Conservation (phyloP, 768 basidiomycete species). For the Nevesoporus exiguus region DNA sequence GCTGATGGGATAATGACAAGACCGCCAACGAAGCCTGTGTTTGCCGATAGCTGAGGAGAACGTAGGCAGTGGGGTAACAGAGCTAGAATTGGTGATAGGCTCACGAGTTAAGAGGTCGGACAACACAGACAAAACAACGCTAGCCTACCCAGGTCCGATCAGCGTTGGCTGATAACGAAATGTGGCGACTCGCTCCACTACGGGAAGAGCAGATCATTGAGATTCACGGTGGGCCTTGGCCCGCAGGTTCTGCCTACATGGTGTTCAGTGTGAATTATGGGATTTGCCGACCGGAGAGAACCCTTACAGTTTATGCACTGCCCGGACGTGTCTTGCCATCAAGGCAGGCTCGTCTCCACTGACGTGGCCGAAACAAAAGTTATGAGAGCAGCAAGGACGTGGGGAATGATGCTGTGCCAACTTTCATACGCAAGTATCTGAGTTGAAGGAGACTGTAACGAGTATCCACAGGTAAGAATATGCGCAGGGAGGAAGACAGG, state of each 20-base stretch:
- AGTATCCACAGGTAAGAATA: neutral
- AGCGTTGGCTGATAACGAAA: neutral
- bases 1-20: slow-evolving; percentile 36
- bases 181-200: neutral
- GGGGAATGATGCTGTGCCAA: neutral
- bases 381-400: neutral
- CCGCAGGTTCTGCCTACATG: neutral
- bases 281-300: neutral
- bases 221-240: neutral
- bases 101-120: no score
- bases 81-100: neutral
- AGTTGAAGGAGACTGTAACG: neutral
- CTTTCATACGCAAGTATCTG: neutral
- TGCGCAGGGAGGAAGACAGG: neutral
- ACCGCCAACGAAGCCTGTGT: slow-evolving; percentile 8
- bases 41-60: neutral
- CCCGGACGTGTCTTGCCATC: slow-evolving; percentile 5
- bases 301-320: neutral
- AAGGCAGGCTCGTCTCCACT: neutral
- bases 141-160: neutral
- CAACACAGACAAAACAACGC: neutral
- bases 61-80: neutral
- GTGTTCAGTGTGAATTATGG: neutral
- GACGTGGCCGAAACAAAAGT: neutral
- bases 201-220: neutral